Percentiles rank a stretch among this genome's conserved stretches.
Conservation (phyloP, 495 filamentous ascomycete species). For the Entonaema liquescens region DNA sequence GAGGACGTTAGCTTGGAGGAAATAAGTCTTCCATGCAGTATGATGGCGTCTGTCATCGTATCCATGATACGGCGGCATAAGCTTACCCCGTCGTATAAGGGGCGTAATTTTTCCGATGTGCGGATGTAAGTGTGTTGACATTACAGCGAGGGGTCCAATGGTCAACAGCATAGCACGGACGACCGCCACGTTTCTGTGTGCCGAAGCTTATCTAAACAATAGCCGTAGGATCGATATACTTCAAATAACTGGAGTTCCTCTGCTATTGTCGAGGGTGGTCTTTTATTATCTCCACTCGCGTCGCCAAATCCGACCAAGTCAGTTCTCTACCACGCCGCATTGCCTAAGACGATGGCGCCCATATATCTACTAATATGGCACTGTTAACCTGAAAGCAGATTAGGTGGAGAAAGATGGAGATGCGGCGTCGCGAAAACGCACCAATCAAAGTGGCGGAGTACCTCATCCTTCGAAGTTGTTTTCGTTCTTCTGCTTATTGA, state of each 20-base stretch:
- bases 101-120: not conserved
- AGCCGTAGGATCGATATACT: slow-evolving; percentile 34
- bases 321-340: not conserved
- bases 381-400: not conserved
- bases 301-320: not conserved
- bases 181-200: slow-evolving; percentile 8
- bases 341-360: not conserved
- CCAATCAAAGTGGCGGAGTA: slow-evolving; percentile 13
- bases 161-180: not conserved
- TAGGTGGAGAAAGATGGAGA: slow-evolving; percentile 1
- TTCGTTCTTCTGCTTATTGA: slow-evolving; percentile 29
- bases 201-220: slow-evolving; percentile 21
- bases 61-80: not conserved
- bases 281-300: not conserved
- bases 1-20: not conserved
- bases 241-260: not conserved
- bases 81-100: not conserved
- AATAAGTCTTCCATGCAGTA: not conserved
- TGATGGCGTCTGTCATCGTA: not conserved
- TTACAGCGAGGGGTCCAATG: not conserved
- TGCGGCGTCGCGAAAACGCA: slow-evolving; percentile 7
- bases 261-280: not conserved
- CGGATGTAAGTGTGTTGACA: not conserved
- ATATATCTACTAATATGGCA: slow-evolving; percentile 1
- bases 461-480: slow-evolving; percentile 25